Conservation (phyloP, 495 filamentous ascomycete genomes). For the Eremomyces bilateralis region DNA sequence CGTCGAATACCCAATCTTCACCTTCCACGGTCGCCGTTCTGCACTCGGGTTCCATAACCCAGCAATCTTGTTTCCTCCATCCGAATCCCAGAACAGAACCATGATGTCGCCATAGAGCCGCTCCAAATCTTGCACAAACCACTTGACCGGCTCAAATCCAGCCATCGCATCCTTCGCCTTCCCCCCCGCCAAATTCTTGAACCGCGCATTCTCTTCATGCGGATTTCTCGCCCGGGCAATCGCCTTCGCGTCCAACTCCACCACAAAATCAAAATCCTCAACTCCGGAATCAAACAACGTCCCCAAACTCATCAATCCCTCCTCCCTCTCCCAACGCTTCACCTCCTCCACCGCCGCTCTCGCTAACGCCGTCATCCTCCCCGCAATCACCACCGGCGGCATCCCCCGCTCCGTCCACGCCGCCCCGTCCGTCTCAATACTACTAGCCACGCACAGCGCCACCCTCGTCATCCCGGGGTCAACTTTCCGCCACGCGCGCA, state of each 20-base stretch:
- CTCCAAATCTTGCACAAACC: constrained; percentile 38
- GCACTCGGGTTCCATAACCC: constrained; percentile 65
- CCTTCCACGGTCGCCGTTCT: constrained; percentile 33
- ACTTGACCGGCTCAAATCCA: constrained; percentile 26
- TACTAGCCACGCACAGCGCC: constrained; percentile 62
- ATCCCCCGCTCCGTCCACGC: constrained; percentile 51
- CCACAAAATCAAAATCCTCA: constrained; percentile 64
- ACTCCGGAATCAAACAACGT: constrained; percentile 52
- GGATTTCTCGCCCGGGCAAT: not conserved
- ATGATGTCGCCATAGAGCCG: constrained; percentile 37
- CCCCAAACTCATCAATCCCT: no score
- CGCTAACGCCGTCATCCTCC: constrained; percentile 62
- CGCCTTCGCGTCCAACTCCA: constrained; percentile 32
- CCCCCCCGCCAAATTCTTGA: constrained; percentile 45
- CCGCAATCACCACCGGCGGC: constrained; percentile 64
- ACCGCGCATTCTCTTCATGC: constrained; percentile 14
- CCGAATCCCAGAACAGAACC: constrained; percentile 49
- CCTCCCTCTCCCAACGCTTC: constrained; percentile 24
- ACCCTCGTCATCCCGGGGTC: constrained; percentile 75
- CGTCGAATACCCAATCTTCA: constrained; percentile 48
- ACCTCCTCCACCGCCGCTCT: constrained; percentile 28
- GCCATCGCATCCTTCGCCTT: constrained; percentile 20
- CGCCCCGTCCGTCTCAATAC: constrained; percentile 51
- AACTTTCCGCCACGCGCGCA: constrained; percentile 62
- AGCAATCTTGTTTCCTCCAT: constrained; percentile 36